Evolutionary conservation across 2,329 filamentous ascomycete genomes (phyloP), one percentile per base, ranked within the genome.

Genomic region (Teratosphaeria zuluensis): DNA sequence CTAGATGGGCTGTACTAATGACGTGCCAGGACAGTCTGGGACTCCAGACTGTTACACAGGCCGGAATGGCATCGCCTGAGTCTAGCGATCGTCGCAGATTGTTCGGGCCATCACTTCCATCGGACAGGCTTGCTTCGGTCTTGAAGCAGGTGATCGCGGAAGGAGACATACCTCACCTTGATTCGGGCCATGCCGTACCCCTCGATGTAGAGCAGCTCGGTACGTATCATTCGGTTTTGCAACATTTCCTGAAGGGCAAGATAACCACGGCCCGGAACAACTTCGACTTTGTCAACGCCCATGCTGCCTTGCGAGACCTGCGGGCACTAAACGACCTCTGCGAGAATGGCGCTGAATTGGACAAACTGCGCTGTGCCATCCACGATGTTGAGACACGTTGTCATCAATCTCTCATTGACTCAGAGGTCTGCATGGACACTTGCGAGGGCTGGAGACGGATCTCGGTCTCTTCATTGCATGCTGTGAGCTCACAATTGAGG

Each of bases 401-500:
- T 14, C 55, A 57, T 12, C n/a, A 19, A 9, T 32, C 28, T 4
- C 32, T 54, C 19, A 24, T 16, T 11, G 9, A 19, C 51, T 38
- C 38, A 32, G 55, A 54, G 38, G 7, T 42, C 5, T 57, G n/a
- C 19, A 46, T 55, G 42, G 53, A 55, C n/a, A 24, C 19, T 12
- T 58, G 53, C 31, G 53, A 55, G 21, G 32, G 28, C 21, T 57
- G 52, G 53, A 16, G 51, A 7, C 52, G 58, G 12, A 33, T 55
- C 11, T 12, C 32, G 31, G 33, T n/a, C 12, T 35, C 56, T 12
- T 4, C 42, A 9, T 51, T 58, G n/a, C 51, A 59, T 9, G 21
- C 31, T 12, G 28, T 21, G 14, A 35, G 16, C 12, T 24, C 54
- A 4, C n/a, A 54, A 16, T 21, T 53, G 6, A n/a, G 14, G 28